Evolutionary conservation across 768 basidiomycete genomes (phyloP).

Genomic region (Macrolepiota albuminosa): DNA sequence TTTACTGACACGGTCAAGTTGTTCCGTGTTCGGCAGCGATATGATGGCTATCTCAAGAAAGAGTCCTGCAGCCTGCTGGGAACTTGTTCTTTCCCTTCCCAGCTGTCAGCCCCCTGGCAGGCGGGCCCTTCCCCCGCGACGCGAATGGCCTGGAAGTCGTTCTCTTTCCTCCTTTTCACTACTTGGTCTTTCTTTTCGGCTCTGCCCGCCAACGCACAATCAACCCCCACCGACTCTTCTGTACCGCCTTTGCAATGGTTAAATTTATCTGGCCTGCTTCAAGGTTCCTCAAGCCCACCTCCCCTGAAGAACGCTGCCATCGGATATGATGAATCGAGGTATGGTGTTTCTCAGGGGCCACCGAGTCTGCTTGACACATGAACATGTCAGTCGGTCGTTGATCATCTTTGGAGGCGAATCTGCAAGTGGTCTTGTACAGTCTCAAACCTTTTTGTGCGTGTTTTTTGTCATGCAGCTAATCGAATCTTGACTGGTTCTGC

Average conservation of each 20-base stretch:
- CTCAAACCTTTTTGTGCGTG: constrained; percentile 64
- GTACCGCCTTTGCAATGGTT: constrained; percentile 74
- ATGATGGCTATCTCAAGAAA: constrained; percentile 10
- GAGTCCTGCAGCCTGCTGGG: constrained; percentile 6
- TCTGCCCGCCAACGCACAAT: constrained; percentile 32
- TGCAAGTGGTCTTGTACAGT: constrained; percentile 54
- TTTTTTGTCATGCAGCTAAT: not conserved
- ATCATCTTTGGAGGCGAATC: constrained; percentile 78
- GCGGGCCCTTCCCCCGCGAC: constrained; percentile 14
- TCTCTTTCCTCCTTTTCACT: constrained; percentile 20
- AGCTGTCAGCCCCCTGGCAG: constrained; percentile 11
- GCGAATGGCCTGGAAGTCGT: constrained; percentile 27
- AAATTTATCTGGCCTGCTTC: constrained; percentile 55
- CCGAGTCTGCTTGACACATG: not conserved
- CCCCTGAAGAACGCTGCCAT: constrained; percentile 69
- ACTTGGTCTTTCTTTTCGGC: constrained; percentile 17
- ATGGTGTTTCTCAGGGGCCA: not conserved
- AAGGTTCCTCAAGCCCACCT: constrained; percentile 51
- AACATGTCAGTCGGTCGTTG: constrained; percentile 43
- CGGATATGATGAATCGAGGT: constrained; percentile 52
- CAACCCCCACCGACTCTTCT: constrained; percentile 47
- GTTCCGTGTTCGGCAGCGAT: constrained; percentile 17
- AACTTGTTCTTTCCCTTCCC: constrained; percentile 7
- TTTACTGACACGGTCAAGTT: constrained; percentile 1
- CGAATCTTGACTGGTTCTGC: not conserved